Base-by-base conservation (phyloP, 768 basidiomycete species). In the Boletus subparvulus region DNA sequence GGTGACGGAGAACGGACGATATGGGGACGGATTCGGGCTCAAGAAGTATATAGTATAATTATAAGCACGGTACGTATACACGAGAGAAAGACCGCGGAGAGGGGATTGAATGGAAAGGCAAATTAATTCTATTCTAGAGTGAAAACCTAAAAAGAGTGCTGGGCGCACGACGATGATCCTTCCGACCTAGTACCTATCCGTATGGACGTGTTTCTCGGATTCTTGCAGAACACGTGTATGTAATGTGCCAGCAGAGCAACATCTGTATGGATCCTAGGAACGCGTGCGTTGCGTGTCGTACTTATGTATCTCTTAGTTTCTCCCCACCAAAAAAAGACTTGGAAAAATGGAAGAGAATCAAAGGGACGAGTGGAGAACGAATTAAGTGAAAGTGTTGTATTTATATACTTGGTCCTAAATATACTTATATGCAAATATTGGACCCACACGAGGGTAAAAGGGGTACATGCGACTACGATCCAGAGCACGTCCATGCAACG, bases 361-460 rank as follows among this genome's bases (percentile, higher is more conserved):
- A 24, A 28, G 12, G 19, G 39, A 12, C 6, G 30, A 9, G 4
- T 11, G 44, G 32, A 24, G 30, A 41, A 19, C 30, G 16, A 46
- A 65, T 56, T 46, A 47, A 53, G 51, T 6, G 24, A 41, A 50
- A 32, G 36, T 32, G 46, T 46, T 42, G 21, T 50, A 37, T 65
- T 53, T 52, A 64, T 65, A 50, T 62, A 62, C 54, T 6, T 17
- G 24, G 30, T 48, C 47, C 49, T 56, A 62, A 41, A 56, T 59
- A 58, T 55, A 50, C 42, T 42, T 57, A 36, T 52, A 43, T 56
- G 57, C 41, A 42, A 36, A 40, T 40, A 45, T 35, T 32, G 49
- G 10, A 21, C 37, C 40, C 40, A n/a, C 35, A 49, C 44, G 35
- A 35, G 50, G 49, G 26, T 28, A 12, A 9, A 13, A 24, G 32